Evolutionary conservation across 495 filamentous ascomycete genomes (phyloP), one percentile per base, ranked within the genome.

Genomic region (Talaromyces thailandensis): DNA sequence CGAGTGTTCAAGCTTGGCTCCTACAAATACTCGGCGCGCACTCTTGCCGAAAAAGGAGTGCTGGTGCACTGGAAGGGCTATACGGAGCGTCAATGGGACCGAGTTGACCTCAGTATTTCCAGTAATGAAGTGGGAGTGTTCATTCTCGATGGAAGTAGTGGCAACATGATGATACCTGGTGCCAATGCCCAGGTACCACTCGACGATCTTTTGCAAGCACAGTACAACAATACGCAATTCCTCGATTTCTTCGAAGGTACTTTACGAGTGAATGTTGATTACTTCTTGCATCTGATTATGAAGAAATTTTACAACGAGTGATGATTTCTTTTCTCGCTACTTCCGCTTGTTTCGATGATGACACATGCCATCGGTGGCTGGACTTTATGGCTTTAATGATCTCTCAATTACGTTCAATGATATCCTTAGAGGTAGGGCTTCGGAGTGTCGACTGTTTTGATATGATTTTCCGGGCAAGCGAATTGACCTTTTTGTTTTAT

Each of bases 51-150:
- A 69, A 94, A 95, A 73, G 95, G 94, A 52, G 93, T 99, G 3
- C 79, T 99, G 6, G 88, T 99, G 50, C 80, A 85, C 24, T 95
- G 94, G 89, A 80, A 87, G 60, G 93, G 92, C 23, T 92, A 92
- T 65, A 76, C 81, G 9, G 91, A 96, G 65, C 85, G 89, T 60
- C 90, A 96, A 70, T 97, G 88, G 85, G 89, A 92, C 64, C 88
- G 89, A 64, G 86, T 96, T 70, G 92, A 96, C 71, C 80, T 99
- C 62, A 97, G 94, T 23, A 94, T 99, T 67, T 89, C 86, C 43
- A 92, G 88, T 65, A 96, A 99, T 71, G 88, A 94, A 73, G 92
- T 99, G 57, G 95, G 95, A 52, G 86, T 96, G 3, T 99, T 98
- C 75, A 88, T 86, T 64, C 79, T 99, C 56, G 95, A 99, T 71